Conservation (phyloP, 169 alveolate species). For the Plasmodium blacklocki region DNA sequence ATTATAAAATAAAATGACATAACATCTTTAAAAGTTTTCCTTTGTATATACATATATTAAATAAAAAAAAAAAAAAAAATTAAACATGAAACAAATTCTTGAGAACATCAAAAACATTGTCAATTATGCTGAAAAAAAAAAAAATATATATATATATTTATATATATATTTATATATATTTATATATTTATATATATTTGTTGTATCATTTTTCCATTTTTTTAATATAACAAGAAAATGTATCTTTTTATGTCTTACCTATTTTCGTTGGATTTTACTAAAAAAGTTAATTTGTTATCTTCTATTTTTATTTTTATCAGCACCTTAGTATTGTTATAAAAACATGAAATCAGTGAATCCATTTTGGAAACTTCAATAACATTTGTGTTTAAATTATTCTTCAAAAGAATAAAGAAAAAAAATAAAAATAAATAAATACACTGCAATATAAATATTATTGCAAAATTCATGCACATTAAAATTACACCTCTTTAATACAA, state of each 20-base stretch:
- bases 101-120: slow-evolving; percentile 59
- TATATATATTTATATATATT: slow-evolving; percentile 1
- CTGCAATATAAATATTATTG: background rate
- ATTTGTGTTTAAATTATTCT: slow-evolving; percentile 44
- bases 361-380: slow-evolving; percentile 63
- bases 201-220: background rate
- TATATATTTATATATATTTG: background rate
- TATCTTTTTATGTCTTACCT: slow-evolving; percentile 29
- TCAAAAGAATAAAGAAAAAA: slow-evolving; percentile 11
- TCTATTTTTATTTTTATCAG: slow-evolving; percentile 65
- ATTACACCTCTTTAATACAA: too few relatives aligned
- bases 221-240: background rate
- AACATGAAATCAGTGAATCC: slow-evolving; percentile 57
- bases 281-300: slow-evolving; percentile 68
- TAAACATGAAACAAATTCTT: slow-evolving; percentile 56
- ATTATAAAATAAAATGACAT: background rate
- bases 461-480: too few relatives aligned
- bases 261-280: slow-evolving; percentile 61
- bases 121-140: slow-evolving; percentile 48
- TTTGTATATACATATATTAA: slow-evolving; percentile 9
- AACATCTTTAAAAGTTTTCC: background rate
- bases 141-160: slow-evolving; percentile 6
- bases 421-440: slow-evolving; percentile 10
- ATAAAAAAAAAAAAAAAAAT: background rate
- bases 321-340: slow-evolving; percentile 44